These are phyloP conservation scores for Pseudogymnoascus sp. DNA, from an alignment of 2,329 filamentous ascomycete genomes.

Conservation along the genomic window DNA sequence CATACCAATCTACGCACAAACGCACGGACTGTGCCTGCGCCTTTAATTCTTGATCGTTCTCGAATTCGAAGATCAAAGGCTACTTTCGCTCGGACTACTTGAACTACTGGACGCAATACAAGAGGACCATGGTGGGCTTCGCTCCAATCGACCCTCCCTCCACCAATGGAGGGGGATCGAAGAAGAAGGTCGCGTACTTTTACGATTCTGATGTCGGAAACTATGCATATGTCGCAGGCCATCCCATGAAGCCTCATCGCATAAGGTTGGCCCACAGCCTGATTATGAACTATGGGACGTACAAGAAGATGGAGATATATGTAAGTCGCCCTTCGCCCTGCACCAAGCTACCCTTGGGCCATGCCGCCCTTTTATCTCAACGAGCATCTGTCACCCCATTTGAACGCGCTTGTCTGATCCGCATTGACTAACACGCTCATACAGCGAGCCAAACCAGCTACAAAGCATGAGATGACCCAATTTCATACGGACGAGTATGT, in stretches of 20 bases:
- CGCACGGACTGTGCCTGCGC: neutral
- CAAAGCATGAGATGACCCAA: conserved; percentile 80
- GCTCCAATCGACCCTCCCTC: conserved; percentile 47
- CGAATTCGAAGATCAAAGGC: neutral
- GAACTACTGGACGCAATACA: neutral
- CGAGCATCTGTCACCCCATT: conserved; percentile 12
- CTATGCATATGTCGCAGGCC: conserved; percentile 92
- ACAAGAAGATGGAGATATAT: conserved; percentile 95
- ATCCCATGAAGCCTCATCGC: conserved; percentile 98
- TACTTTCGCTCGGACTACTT: neutral
- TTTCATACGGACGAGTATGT: conserved; percentile 97
- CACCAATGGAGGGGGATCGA: conserved; percentile 43
- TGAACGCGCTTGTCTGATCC: neutral
- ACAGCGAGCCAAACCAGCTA: conserved; percentile 78
- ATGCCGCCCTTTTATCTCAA: neutral
- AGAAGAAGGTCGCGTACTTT: conserved; percentile 93
- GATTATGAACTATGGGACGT: conserved; percentile 91
- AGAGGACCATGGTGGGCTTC: conserved; percentile 30
- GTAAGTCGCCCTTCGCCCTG: conserved; percentile 44
- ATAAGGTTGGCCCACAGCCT: conserved; percentile 91
- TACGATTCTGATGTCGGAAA: conserved; percentile 98
- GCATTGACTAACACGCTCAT: conserved; percentile 8
- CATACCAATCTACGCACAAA: neutral
- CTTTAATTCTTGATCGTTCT: neutral
- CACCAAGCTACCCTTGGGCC: neutral